Evolutionary conservation across 2,329 filamentous ascomycete genomes (phyloP).

Genomic region (Sporothrix phasma): DNA sequence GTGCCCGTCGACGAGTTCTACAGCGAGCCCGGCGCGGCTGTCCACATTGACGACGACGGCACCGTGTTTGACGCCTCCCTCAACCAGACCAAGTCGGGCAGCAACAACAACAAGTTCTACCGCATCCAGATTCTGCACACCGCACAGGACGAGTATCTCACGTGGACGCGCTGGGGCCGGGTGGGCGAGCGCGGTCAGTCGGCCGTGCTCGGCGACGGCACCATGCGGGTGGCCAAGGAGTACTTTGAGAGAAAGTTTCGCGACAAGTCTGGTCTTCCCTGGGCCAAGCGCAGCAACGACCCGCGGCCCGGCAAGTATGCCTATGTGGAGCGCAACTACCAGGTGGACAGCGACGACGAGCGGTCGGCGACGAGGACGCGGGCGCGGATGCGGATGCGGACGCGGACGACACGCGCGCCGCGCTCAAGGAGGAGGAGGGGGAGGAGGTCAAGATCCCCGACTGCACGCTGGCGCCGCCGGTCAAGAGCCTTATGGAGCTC

Average conservation of each 20-base stretch:
- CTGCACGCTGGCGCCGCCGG: conserved; percentile 47
- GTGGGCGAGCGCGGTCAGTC: conserved; percentile 53
- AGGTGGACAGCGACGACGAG: conserved; percentile 52
- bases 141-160: conserved; percentile 36
- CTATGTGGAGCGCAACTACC: conserved; percentile 71
- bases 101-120: conserved; percentile 81
- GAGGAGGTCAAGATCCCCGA: conserved; percentile 30
- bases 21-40: conserved; percentile 32
- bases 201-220: conserved; percentile 33
- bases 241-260: conserved; percentile 54
- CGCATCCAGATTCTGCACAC: conserved; percentile 52
- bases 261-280: conserved; percentile 48
- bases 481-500: conserved; percentile 63
- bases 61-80: conserved; percentile 70
- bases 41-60: conserved; percentile 56
- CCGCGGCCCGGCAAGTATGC: conserved; percentile 64
- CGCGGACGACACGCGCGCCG: conserved; percentile 15
- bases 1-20: conserved; percentile 44
- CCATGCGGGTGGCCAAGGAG: conserved; percentile 34
- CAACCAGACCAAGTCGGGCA: conserved; percentile 62
- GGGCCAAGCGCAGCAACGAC: conserved; percentile 41
- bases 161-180: conserved; percentile 74
- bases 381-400: too few species aligned
- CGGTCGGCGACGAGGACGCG: conserved; percentile 29
- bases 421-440: conserved; percentile 27